Evolutionary conservation across 768 basidiomycete species (phyloP), one percentile per base, ranked within the genome.

Genomic region (Serendipita vermifera): DNA sequence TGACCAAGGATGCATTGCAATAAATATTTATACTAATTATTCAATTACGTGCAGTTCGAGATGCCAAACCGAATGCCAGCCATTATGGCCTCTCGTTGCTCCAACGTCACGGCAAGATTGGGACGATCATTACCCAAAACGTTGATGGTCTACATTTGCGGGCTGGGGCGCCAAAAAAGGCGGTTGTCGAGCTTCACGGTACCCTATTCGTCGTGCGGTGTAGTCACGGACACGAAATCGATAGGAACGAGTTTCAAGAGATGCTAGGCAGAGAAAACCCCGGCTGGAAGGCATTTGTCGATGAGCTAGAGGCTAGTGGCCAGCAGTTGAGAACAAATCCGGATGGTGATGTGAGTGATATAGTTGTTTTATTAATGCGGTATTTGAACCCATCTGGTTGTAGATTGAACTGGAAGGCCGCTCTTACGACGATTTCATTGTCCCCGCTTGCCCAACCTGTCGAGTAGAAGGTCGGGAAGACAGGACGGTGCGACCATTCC

Each of bases 111-210:
- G 77, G 75, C 2, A 68, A 81, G 54, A 72, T 87, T 17, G 68
- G 75, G 20, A 70, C 72, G 26, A 67, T 92, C 31, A 80, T 97
- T 59, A 98, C 94, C 0, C 85, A 84, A 68, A 68, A 76, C 66
- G 93, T 98, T n/a, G 94, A 98, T 64, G 92, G 91, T 2, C 77
- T 98, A 4, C 93, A 97, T 64, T 82, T 82, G 54, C 89, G 87
- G 69, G 87, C 89, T 5, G 68, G 86, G 17, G 57, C 68, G 33
- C 68, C 70, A 64, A 73, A 76, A 58, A 71, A 67, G 69, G 69
- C 64, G 24, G 81, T 91, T 39, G 71, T 96, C 22, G 89, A 94
- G 65, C 76, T 97, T 5, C 92, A 97, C 66, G 92, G 92, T 17
- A 88, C 84, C 15, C 68, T 97, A 9, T 86, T 88, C 68, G 88